Evolutionary conservation across 495 filamentous ascomycete species (phyloP).

Genomic region (Penicillium odoratum): DNA sequence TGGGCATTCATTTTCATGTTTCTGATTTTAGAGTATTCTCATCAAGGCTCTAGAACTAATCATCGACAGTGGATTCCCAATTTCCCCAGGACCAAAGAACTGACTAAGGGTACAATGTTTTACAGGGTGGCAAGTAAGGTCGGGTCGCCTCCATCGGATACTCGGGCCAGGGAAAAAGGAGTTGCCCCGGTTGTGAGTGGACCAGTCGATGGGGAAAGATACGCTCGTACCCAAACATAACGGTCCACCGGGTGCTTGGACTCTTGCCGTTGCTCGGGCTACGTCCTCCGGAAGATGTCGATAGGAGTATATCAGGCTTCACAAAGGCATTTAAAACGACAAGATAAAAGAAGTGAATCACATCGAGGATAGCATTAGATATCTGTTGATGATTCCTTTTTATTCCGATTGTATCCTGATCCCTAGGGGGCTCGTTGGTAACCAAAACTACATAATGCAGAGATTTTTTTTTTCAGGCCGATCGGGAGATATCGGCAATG

Average conservation of each 20-base stretch:
- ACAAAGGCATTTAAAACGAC: neutral
- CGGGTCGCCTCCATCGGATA: conserved; percentile 19
- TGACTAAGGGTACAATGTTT: neutral
- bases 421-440: neutral
- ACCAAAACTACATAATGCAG: conserved; percentile 14
- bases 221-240: conserved; percentile 24
- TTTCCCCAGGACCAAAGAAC: conserved; percentile 2
- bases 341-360: neutral
- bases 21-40: neutral
- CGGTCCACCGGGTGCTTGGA: conserved; percentile 24
- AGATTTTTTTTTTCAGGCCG: conserved; percentile 22
- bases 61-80: conserved; percentile 4
- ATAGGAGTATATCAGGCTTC: neutral
- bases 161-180: conserved; percentile 27
- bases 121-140: conserved; percentile 4
- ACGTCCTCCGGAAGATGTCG: conserved; percentile 3
- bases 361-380: no score
- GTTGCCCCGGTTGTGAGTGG: conserved; percentile 29
- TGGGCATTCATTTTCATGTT: no score
- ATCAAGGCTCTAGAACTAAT: conserved; percentile 2
- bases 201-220: conserved; percentile 25
- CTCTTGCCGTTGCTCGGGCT: conserved; percentile 25
- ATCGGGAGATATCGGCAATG: conserved; percentile 50
- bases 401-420: neutral
- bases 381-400: neutral